These are phyloP conservation scores for Fusarium humuli DNA, from an alignment of 2,329 filamentous ascomycete species.

Conservation along the genomic window DNA sequence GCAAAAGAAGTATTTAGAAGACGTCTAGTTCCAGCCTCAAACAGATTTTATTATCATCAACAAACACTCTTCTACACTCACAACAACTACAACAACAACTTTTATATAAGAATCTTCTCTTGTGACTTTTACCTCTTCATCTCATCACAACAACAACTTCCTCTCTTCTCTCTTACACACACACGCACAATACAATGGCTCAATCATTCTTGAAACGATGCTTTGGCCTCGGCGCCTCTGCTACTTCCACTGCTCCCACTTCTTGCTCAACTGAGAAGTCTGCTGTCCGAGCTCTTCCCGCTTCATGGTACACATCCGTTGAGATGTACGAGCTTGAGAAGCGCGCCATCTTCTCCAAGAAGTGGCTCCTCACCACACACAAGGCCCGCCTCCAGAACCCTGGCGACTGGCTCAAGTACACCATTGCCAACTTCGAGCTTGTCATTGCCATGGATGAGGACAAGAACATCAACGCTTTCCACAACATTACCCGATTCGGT, in stretches of 20 bases:
- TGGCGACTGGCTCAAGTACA: slow-evolving; percentile 68
- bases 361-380: slow-evolving; percentile 68
- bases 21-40: slow-evolving; percentile 35
- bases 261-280: slow-evolving; percentile 32
- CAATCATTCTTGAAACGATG: slow-evolving; percentile 52
- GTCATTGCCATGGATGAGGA: slow-evolving; percentile 63
- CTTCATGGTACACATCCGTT: slow-evolving; percentile 63
- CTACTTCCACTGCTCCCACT: slow-evolving; percentile 21
- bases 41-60: slow-evolving; percentile 24
- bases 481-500: slow-evolving; percentile 72
- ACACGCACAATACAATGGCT: slow-evolving; percentile 40
- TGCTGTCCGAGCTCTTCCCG: slow-evolving; percentile 57
- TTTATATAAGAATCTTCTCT: slow-evolving; percentile 29
- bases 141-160: slow-evolving; percentile 9
- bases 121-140: slow-evolving; percentile 1
- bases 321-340: slow-evolving; percentile 68
- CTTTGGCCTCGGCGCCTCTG: slow-evolving; percentile 52
- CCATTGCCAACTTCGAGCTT: slow-evolving; percentile 67
- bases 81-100: slow-evolving; percentile 7
- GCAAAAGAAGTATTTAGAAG: slow-evolving; percentile 38
- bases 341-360: slow-evolving; percentile 67
- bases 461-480: slow-evolving; percentile 67
- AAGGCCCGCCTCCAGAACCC: slow-evolving; percentile 60
- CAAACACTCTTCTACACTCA: slow-evolving; percentile 27
- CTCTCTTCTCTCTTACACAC: slow-evolving; percentile 8